Base-by-base conservation (phyloP, 306 rosid species). In the Cucumis hystrix region DNA sequence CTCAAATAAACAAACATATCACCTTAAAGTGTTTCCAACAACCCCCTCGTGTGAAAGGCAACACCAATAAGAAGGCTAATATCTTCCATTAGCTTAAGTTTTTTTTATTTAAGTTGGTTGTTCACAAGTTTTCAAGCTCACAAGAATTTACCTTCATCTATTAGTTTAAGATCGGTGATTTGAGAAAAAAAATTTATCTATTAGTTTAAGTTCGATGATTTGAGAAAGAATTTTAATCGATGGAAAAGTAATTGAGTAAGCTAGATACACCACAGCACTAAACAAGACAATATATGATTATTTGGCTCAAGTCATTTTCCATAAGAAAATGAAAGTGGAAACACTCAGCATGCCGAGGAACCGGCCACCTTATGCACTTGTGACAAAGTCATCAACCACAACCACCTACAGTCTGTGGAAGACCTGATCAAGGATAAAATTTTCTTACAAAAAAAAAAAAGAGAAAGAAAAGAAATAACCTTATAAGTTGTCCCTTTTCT, bases 371-470 rank as follows among this genome's bases (percentile, higher is more conserved):
- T 68, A 77, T 76, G 83, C 80, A 75, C 59, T 75, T 35, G 77
- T 74, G 78, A 72, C 68, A 75, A 82, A 83, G 80, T 85, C 74
- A 67, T 41, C 74, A 67, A 41, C 74, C 72, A 16, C 73, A 75
- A 83, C 80, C 87, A 81, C 77, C 66, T 61, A 3, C 76, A 60
- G 69, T 79, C 23, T n/a, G 58, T 59, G 76, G 82, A 85, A 69
- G 57, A 77, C 77, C 77, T 39, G 76, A 68, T 69, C 41, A 21
- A 23, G 25, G 47, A 21, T 25, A 28, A 63, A 10, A 10, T 68
- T 61, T 61, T 61, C n/a, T 25, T 61, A 37, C 61, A 70, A 60
- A 52, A 62, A 18, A 33, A 28, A 28, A 28, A 3, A 28, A 28
- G 3, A 28, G 30, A 28, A 28, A 28, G 30, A 28, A 28, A 28